Conservation (phyloP, 129 eudicot species). For the Apium graveolens region DNA sequence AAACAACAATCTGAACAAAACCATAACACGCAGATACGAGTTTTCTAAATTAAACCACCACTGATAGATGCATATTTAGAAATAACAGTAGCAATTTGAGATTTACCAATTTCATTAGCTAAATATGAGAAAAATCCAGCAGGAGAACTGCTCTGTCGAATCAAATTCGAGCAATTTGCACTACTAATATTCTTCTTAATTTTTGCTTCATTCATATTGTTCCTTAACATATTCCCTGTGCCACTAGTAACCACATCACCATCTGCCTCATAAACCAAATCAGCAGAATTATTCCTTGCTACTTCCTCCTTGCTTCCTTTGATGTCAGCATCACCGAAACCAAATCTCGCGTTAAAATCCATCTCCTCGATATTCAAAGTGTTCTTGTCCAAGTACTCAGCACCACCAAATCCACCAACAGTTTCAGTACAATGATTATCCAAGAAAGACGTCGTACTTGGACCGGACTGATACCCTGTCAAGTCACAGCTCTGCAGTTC, state of each 20-base stretch:
- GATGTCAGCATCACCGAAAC: conserved; percentile 15
- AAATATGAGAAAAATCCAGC: conserved; percentile 65
- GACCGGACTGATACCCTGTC: not conserved
- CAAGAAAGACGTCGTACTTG: not conserved
- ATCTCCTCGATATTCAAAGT: not conserved
- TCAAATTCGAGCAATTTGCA: conserved; percentile 39
- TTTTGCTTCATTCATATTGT: conserved; percentile 14
- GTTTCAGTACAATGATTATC: not conserved
- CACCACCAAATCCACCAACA: not conserved
- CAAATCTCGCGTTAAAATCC: not conserved
- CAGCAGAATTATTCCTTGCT: conserved; percentile 9
- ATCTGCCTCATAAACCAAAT: conserved; percentile 13
- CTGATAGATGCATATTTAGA: not conserved
- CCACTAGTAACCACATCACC: conserved; percentile 15
- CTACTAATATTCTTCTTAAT: not conserved
- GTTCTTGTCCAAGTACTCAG: not conserved
- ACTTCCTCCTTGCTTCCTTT: conserved; percentile 25
- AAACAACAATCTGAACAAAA: not conserved
- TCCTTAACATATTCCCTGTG: conserved; percentile 16
- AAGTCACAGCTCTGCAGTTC: not conserved
- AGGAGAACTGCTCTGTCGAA: conserved; percentile 71
- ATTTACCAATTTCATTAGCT: conserved; percentile 45
- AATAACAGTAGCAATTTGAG: not conserved
- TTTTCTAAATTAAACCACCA: not conserved
- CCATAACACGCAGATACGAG: not conserved